Percentiles rank a stretch among this genome's conserved stretches.
These are phyloP conservation scores for Endoconidiophora polonica DNA, from an alignment of 2,329 filamentous ascomycete genomes.

Conservation along the genomic window DNA sequence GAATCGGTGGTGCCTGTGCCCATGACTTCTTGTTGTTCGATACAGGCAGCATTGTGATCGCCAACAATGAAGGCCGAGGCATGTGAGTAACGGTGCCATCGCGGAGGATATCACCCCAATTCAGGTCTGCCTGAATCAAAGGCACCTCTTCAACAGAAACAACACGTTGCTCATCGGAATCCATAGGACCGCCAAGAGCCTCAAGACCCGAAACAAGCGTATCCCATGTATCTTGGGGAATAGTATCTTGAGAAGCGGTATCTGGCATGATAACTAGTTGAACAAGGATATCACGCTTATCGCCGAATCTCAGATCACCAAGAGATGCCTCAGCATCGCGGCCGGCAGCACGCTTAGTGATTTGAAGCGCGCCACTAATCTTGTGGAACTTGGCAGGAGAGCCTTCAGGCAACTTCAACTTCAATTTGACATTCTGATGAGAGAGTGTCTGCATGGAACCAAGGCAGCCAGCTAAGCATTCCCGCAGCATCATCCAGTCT, in stretches of 20 bases:
- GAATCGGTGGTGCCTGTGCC: constrained; percentile 61
- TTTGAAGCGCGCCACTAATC: constrained; percentile 89
- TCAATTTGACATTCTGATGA: constrained; percentile 96
- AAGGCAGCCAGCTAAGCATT: constrained; percentile 85
- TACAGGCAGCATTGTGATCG: constrained; percentile 86
- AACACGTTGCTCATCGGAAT: constrained; percentile 68
- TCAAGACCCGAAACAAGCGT: constrained; percentile 91
- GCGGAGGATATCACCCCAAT: constrained; percentile 81
- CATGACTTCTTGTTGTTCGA: constrained; percentile 47
- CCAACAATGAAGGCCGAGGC: constrained; percentile 74
- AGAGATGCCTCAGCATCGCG: constrained; percentile 84
- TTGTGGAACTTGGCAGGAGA: constrained; percentile 98
- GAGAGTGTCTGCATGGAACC: constrained; percentile 84
- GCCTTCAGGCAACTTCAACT: constrained; percentile 82
- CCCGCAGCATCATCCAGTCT: constrained; percentile 99
- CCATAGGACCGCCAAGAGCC: constrained; percentile 72
- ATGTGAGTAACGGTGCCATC: constrained; percentile 76
- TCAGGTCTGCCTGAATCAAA: constrained; percentile 83
- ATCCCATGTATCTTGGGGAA: constrained; percentile 92
- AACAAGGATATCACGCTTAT: constrained; percentile 85
- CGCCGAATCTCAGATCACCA: constrained; percentile 84
- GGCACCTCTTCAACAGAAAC: constrained; percentile 88
- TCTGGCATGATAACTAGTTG: constrained; percentile 87
- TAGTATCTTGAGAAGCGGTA: constrained; percentile 60
- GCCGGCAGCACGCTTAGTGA: constrained; percentile 88